These are phyloP conservation scores for Citrus sinensis DNA, from an alignment of 345 rosid species.

Conservation along the genomic window DVS_A1.0 CM039168.1:4911501-4912000, in stretches of 20 bases:
- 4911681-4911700: slow-evolving; percentile 34
- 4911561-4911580: slow-evolving; percentile 71
- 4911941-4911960: not conserved
- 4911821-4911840: slow-evolving; percentile 1
- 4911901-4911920: not conserved
- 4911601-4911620: slow-evolving; percentile 56
- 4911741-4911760: slow-evolving; percentile 57
- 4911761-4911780: slow-evolving; percentile 11
- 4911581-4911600: slow-evolving; percentile 60
- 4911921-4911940: not conserved
- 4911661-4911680: slow-evolving; percentile 31
- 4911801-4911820: slow-evolving; percentile 20
- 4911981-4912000: not conserved
- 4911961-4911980: not conserved
- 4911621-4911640: slow-evolving; percentile 76
- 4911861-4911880: slow-evolving; percentile 12
- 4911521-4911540: slow-evolving; percentile 59
- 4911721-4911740: slow-evolving; percentile 31
- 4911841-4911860: slow-evolving; percentile 27
- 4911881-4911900: slow-evolving; percentile 7
- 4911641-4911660: slow-evolving; percentile 83
- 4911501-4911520: slow-evolving; percentile 56
- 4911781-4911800: slow-evolving; percentile 24
- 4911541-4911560: slow-evolving; percentile 69
- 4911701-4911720: slow-evolving; percentile 32